Evolutionary conservation across 305 asterid genomes (phyloP).

Genomic region (Fraxinus floribunda): DNA sequence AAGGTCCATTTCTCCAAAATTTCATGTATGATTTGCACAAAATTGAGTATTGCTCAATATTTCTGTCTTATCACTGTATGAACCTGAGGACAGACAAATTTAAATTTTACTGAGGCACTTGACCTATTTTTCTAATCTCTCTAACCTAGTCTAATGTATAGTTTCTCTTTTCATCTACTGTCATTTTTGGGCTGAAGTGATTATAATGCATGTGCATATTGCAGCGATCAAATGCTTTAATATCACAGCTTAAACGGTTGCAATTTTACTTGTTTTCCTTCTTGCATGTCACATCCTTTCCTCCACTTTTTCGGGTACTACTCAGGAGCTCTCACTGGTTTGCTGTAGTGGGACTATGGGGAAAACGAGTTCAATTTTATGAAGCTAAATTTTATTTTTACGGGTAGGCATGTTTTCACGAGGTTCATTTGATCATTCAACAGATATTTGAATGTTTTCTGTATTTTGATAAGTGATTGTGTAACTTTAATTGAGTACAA

Average conservation of each 20-base stretch:
- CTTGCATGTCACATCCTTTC: neutral
- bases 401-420: neutral
- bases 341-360: neutral
- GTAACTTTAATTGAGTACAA: neutral
- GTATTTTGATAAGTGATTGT: too few species aligned
- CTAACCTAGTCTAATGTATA: neutral
- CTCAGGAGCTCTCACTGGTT: neutral
- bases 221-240: neutral
- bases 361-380: neutral
- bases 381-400: neutral
- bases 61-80: constrained; percentile 16
- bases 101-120: constrained; percentile 4
- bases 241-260: neutral
- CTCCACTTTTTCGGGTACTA: neutral
- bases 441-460: too few species aligned
- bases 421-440: neutral
- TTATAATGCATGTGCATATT: neutral
- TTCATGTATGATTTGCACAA: neutral
- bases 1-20: neutral
- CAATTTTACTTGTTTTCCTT: neutral
- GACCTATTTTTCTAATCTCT: neutral
- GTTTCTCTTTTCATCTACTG: neutral
- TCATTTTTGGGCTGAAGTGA: neutral
- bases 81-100: neutral
- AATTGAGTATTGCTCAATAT: neutral